A percentile compares a stretch with the other conserved stretches of the same genome.
Evolutionary conservation across 1,284 basidiomycete species (phyloP).

Genomic region (Phylloporus sp.): DNA sequence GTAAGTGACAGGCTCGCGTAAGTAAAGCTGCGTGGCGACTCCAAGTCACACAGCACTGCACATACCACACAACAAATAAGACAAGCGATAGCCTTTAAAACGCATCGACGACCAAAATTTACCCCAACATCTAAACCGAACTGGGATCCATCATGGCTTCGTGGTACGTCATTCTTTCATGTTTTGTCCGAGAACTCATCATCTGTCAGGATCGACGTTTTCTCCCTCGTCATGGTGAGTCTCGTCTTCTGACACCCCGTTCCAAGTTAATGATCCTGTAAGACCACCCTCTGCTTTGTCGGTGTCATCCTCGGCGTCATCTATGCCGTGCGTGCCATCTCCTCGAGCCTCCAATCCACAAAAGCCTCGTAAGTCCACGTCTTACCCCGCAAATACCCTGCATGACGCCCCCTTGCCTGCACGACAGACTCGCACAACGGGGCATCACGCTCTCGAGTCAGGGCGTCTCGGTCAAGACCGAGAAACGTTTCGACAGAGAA

Average conservation of each 20-base stretch:
- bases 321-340: slow-evolving; percentile 40
- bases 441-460: slow-evolving; percentile 57
- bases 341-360: slow-evolving; percentile 45
- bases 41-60: no score
- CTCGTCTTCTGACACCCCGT: no score
- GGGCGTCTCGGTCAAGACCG: slow-evolving; percentile 68
- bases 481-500: slow-evolving; percentile 57
- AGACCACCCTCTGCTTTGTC: slow-evolving; percentile 51
- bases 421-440: slow-evolving; percentile 48
- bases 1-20: no score
- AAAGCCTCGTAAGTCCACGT: slow-evolving; percentile 47
- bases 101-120: background rate
- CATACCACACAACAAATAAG: no score
- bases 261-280: background rate
- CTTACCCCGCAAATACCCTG: background rate
- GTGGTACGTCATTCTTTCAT: slow-evolving; percentile 21
- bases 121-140: background rate
- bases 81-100: no score
- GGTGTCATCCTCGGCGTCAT: slow-evolving; percentile 47
- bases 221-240: slow-evolving; percentile 44
- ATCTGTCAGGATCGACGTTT: slow-evolving; percentile 42
- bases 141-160: slow-evolving; percentile 25
- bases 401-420: no score
- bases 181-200: background rate
- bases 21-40: no score